Evolutionary conservation across 2,329 filamentous ascomycete species (phyloP).

Genomic region (Zymoseptoria tritici): DNA sequence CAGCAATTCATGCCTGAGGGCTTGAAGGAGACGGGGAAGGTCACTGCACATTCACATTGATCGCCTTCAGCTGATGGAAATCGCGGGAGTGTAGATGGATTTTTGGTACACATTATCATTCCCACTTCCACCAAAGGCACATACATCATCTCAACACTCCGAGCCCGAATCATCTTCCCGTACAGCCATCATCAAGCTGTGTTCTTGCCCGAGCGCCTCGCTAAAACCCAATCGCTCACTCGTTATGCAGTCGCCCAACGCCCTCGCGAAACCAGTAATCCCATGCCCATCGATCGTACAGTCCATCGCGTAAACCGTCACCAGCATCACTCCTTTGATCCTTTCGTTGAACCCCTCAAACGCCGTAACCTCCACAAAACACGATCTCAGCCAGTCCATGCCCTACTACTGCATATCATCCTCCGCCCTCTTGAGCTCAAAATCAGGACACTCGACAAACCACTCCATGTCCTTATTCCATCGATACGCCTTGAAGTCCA

Average conservation of each 20-base stretch:
- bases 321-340: not conserved
- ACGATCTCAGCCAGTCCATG: not conserved
- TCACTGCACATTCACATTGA: no score
- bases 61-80: no score
- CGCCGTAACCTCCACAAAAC: not conserved
- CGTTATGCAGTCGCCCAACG: not conserved
- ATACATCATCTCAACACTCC: not conserved
- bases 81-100: no score
- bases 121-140: not conserved
- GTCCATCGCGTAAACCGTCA: not conserved
- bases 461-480: constrained; percentile 72
- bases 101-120: not conserved
- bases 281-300: not conserved
- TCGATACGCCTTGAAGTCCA: constrained; percentile 91
- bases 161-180: not conserved
- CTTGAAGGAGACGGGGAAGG: no score
- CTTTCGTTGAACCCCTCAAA: not conserved
- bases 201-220: constrained; percentile 8
- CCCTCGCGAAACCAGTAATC: not conserved
- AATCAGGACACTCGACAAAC: constrained; percentile 82
- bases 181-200: constrained; percentile 5
- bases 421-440: constrained; percentile 59
- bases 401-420: constrained; percentile 26
- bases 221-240: constrained; percentile 2
- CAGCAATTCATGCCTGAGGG: not conserved